Evolutionary conservation across 345 rosid genomes (phyloP), one percentile per base, ranked within the genome.

Genomic region (Moricandia arvensis): DNA sequence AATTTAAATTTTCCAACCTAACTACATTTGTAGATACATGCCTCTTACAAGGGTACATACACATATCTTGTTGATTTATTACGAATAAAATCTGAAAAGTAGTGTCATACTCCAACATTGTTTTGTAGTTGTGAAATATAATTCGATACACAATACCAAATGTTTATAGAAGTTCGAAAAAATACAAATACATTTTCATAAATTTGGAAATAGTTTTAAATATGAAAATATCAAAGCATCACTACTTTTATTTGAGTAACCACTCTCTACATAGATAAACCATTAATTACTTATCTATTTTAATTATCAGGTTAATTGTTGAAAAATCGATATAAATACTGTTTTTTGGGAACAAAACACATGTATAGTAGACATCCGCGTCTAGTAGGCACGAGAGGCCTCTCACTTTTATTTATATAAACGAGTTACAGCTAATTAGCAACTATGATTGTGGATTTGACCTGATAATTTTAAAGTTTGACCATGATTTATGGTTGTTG

Each of bases 381-480:
- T 43, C 4, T 30, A 74, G 17, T 6, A 45, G 3, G 16, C 53
- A 45, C 53, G 53, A 45, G 53, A 13, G 53, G 53, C 6, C 49
- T 43, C 15, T 12, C 53, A 2, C 51, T 5, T n/a, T n/a, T n/a
- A n/a, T 43, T 43, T 43, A 43, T 13, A 43, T 43, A 7, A 17
- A 65, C 24, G 29, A 47, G 59, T 69, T 69, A 76, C 47, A 41
- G 43, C 43, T 34, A 34, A 34, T 34, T 34, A 34, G 38, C 80
- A 63, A 76, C 80, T 37, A 71, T 41, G 61, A 71, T 78, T 60
- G 59, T 51, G 59, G 66, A 33, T 78, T 73, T 78, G 81, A 78
- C 81, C 78, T 45, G 62, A 68, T 79, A 73, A 49, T 72, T 45
- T 59, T 18, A 59, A 60, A 51, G 8, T 73, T 73, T 67, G 78